Base-by-base conservation (phyloP, 2,329 filamentous ascomycete genomes). In the Scedosporium apiospermum region DNA sequence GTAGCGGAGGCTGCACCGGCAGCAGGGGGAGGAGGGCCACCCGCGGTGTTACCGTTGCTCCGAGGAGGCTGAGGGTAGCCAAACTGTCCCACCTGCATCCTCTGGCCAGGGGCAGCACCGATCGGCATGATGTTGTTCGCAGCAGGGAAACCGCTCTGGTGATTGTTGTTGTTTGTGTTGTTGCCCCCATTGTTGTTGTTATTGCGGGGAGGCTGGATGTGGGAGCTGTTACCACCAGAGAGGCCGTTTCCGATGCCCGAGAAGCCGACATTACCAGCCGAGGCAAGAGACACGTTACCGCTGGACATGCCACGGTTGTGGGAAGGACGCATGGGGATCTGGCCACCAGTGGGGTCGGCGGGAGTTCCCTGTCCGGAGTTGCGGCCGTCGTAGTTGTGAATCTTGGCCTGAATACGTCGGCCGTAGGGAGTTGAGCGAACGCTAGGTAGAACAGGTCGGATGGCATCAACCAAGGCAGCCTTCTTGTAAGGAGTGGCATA, bases 391-490 rank as follows among this genome's bases (percentile, higher is more conserved):
- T 81, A 82, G 27, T 82, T 78, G 66, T 85, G 79, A 63, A 99
- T 89, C 81, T 98, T 98, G 72, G 89, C 89, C 71, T 90, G 88
- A 69, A 98, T 96, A 65, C 95, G 91, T 67, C 95, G 93, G 61
- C 95, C 95, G 73, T 98, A 95, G 3, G 95, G 93, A 51, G 93
- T 97, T 69, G 90, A 88, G 66, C 93, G 91, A 66, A 98, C 96
- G 51, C 85, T 81, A 3, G 91, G 89, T 46, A 98, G 79, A 65
- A 96, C 87, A 0, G 93, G 91, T 46, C 92, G 90, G 69, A 98
- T 92, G 42, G 84, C 82, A 65, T 98, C 92, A 57, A 96, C 87
- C 53, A 99, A 82, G 57, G 85, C 85, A 64, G 82, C 78, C 76
- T 93, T 92, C 72, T 86, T 88, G 34, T 86, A 81, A 6, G 84